Evolutionary conservation across 371 early-diverging fungal genomes (phyloP), one percentile per base, ranked within the genome.

Genomic region (Syncephalastrum contaminatum): DNA sequence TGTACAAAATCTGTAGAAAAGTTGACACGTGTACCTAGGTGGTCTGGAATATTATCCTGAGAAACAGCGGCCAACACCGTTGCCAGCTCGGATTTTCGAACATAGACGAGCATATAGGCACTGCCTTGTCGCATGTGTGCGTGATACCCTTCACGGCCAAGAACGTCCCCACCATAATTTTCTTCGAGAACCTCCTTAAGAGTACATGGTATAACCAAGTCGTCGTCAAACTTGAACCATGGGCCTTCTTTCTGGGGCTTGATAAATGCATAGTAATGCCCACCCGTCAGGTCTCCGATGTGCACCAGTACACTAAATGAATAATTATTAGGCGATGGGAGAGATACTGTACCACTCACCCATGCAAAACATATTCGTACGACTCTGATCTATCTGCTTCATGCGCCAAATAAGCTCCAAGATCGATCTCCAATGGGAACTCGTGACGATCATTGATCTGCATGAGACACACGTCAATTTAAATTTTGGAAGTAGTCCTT

Each of bases 191-290:
- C 99, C 58, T 99, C 99, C 53, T 84, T 84, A 43, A 84, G 69
- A 0, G 88, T 77, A 1, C 86, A 94, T 39, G 93, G 94, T 4
- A 88, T 88, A 3, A 99, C 99, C 24, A 92, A 84, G 62, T 96
- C 97, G 72, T 99, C 99, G 69, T 99, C 99, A 69, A 99, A 99
- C 43, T 93, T 93, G 70, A 84, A 74, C 96, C 97, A 94, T 61
- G 82, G 84, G 51, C 89, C 87, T 45, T 90, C 83, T 36, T 81
- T 73, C 54, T 82, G 82, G 13, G 97, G 94, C 53, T 88, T 85
- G 63, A 98, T 66, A 56, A 95, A 78, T 4, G 96, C 96, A 82
- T 92, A 96, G 71, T 99, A 99, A 80, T 99, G 99, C 1, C 99
- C 99, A 56, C 96, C 94, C 63, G 91, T 84, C 22, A 94, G 66